Evolutionary conservation across 345 rosid species (phyloP).

Genomic region (Erucastrum elatum): DNA sequence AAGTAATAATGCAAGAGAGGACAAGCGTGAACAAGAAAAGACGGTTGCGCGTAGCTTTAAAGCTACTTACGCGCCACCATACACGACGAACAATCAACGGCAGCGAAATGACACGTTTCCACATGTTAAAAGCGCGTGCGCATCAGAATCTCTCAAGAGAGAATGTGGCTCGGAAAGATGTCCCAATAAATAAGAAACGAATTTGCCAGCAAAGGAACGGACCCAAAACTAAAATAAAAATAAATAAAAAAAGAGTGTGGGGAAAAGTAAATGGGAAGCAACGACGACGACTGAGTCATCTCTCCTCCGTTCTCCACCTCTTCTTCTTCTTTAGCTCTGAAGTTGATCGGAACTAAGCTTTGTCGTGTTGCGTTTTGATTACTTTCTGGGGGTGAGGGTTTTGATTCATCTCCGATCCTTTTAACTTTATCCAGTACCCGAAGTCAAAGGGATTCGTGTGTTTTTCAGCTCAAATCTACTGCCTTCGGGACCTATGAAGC

Average conservation of each 20-base stretch:
- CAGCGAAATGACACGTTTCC: neutral
- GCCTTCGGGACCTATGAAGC: conserved; percentile 14
- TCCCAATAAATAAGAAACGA: conserved; percentile 36
- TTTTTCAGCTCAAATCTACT: conserved; percentile 13
- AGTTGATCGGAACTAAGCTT: conserved; percentile 17
- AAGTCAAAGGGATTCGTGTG: conserved; percentile 9
- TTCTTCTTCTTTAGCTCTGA: neutral
- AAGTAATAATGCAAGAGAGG: neutral
- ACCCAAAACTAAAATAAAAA: conserved; percentile 14
- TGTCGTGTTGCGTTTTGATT: conserved; percentile 6
- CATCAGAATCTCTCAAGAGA: neutral
- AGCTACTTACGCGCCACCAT: conserved; percentile 34
- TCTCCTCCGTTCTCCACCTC: conserved; percentile 6
- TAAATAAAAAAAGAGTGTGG: neutral
- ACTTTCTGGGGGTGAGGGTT: neutral
- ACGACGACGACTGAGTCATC: conserved; percentile 40
- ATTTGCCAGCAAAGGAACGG: conserved; percentile 41
- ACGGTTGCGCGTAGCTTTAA: conserved; percentile 21
- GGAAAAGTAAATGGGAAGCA: conserved; percentile 39
- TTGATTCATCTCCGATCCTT: neutral
- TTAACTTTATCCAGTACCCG: neutral
- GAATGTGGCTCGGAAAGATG: conserved; percentile 2
- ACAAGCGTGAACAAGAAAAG: conserved; percentile 27
- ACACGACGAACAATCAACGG: conserved; percentile 18
- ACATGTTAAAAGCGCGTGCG: conserved; percentile 1